Conservation (phyloP, 2,329 filamentous ascomycete genomes). For the Knufia fluminis region DNA sequence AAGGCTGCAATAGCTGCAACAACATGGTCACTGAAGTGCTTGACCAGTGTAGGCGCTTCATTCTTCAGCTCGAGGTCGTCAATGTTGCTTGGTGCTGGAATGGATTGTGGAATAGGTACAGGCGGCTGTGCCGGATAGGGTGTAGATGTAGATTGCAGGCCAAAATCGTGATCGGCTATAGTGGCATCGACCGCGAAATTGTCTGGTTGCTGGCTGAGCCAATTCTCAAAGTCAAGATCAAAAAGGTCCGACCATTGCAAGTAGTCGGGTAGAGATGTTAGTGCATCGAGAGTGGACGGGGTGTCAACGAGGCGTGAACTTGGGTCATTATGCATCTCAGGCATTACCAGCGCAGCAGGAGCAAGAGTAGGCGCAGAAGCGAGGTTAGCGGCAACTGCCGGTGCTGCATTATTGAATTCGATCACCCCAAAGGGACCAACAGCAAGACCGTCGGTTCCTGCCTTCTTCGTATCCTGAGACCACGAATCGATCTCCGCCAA, state of each 20-base stretch:
- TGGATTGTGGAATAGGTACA: not conserved
- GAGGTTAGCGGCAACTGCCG: not conserved
- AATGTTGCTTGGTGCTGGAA: not conserved
- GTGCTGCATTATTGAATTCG: slow-evolving; percentile 17
- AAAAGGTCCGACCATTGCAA: slow-evolving; percentile 27
- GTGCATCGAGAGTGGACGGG: slow-evolving; percentile 4
- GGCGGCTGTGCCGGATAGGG: not conserved
- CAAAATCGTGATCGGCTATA: not conserved
- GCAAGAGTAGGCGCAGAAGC: not conserved
- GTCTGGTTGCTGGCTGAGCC: slow-evolving; percentile 11
- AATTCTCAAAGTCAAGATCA: slow-evolving; percentile 24
- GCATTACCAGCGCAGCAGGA: not conserved
- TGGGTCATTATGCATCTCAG: not conserved
- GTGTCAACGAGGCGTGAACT: not conserved
- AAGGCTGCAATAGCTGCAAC: slow-evolving; percentile 27
- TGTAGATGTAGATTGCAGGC: not conserved
- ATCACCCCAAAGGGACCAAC: slow-evolving; percentile 28
- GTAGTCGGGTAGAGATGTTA: not conserved
- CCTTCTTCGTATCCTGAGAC: slow-evolving; percentile 21
- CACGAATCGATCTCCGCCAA: slow-evolving; percentile 27
- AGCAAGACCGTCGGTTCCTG: slow-evolving; percentile 19
- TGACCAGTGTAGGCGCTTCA: slow-evolving; percentile 18
- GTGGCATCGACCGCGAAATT: not conserved
- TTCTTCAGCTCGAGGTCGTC: not conserved
- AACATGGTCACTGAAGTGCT: slow-evolving; percentile 28